Evolutionary conservation across 164 flowering plant species (phyloP).

Genomic region (Macadamia tetraphylla): DNA sequence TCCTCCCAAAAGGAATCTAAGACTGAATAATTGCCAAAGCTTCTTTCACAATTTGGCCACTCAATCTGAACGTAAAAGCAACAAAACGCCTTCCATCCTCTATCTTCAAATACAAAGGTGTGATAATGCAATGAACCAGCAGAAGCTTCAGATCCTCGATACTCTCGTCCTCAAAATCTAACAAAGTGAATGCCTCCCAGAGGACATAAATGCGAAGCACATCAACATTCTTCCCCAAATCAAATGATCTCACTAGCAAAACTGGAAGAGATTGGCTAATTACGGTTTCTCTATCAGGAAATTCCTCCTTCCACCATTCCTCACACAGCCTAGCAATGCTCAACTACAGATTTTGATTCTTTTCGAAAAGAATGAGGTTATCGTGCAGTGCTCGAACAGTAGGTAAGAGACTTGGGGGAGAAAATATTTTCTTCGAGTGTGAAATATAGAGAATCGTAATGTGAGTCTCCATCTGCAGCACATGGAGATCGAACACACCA

Average conservation of each 20-base stretch:
- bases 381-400: conserved; percentile 60
- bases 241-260: conserved; percentile 63
- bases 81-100: conserved; percentile 83
- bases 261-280: conserved; percentile 77
- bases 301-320: conserved; percentile 80
- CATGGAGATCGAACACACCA: no score
- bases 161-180: conserved; percentile 91
- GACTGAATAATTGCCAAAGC: conserved; percentile 67
- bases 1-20: conserved; percentile 85
- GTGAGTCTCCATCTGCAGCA: conserved; percentile 19
- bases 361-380: conserved; percentile 59
- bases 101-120: conserved; percentile 77
- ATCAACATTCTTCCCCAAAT: conserved; percentile 65
- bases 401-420: conserved; percentile 38
- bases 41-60: conserved; percentile 65
- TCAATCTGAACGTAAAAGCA: conserved; percentile 65
- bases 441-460: conserved; percentile 45
- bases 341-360: conserved; percentile 37
- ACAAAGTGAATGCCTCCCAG: conserved; percentile 69
- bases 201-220: conserved; percentile 64
- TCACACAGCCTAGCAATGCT: conserved; percentile 72
- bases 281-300: conserved; percentile 57
- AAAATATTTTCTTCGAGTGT: conserved; percentile 50
- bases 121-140: conserved; percentile 62
- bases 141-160: conserved; percentile 87